Conservation (phyloP, 768 basidiomycete species). For the Crassisporium funariophilum region DNA sequence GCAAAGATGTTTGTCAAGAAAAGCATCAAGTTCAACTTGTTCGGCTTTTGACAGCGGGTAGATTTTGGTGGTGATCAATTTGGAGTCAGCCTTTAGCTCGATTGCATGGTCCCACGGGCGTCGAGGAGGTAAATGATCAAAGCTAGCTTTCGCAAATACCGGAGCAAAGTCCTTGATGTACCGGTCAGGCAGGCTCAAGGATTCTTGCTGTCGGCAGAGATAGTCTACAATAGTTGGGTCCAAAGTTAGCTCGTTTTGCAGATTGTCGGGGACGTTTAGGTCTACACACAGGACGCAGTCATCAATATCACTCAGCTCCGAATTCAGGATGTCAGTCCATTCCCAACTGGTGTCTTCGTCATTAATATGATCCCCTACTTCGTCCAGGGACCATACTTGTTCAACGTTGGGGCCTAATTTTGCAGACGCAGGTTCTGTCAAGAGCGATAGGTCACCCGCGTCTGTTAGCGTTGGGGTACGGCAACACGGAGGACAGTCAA, state of each 20-base stretch:
- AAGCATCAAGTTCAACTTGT: conserved; percentile 23
- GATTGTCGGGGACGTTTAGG: no score
- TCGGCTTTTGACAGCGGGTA: conserved; percentile 21
- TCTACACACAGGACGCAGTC: no score
- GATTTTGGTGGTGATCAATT: conserved; percentile 24
- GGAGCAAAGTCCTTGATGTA: conserved; percentile 13
- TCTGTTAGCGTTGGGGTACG: conserved; percentile 6
- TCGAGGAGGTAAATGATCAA: conserved; percentile 15
- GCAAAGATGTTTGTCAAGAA: conserved; percentile 24
- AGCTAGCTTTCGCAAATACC: conserved; percentile 12
- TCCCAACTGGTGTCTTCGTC: no score
- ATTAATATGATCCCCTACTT: no score
- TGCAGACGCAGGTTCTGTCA: conserved; percentile 1
- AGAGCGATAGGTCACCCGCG: conserved; percentile 5
- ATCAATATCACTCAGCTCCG: no score
- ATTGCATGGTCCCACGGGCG: conserved; percentile 37
- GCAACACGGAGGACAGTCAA: no score
- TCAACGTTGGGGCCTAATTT: neutral
- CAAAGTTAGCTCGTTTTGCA: conserved; percentile 3
- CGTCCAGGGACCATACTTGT: no score
- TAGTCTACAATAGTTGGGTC: conserved; percentile 6
- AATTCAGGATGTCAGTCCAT: no score
- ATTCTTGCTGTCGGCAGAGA: conserved; percentile 12
- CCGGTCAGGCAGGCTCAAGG: conserved; percentile 8
- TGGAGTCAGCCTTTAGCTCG: conserved; percentile 29